Base-by-base conservation (phyloP, 306 rosid species). In the Prunus campanulata region DNA sequence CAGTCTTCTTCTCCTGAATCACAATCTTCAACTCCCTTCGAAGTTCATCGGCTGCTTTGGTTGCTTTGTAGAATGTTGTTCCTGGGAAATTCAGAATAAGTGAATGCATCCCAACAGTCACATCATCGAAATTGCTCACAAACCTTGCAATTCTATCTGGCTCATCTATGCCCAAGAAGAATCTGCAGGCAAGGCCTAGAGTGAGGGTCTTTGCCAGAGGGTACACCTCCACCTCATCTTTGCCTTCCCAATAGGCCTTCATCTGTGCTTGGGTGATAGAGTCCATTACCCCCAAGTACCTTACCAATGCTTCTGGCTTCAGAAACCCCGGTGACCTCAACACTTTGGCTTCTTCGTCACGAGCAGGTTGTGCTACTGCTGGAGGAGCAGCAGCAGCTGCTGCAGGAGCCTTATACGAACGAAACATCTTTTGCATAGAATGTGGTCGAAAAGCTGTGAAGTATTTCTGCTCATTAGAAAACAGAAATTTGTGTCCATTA, bases 281-380 rank as follows among this genome's bases (percentile, higher is more conserved):
- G 47, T 86, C 88, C 82, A 90, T 82, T 19, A 46, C 65, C 22
- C 79, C 83, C 88, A 90, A 80, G 84, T 86, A 88, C 48, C 74
- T 86, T 1, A 77, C 62, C 80, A 90, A 50, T 15, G 88, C 91
- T 60, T 90, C 96, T 8, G 93, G 93, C 57, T 83, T 90, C 35
- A 90, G 76, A 48, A 90, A 83, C 66, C 90, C 91, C 13, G 85
- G 87, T 4, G 85, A 80, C 39, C 67, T 70, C 1, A 82, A 29
- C 2, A 72, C 79, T 68, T 82, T 82, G 1, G 81, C 52, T 62
- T 82, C 85, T 55, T 77, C 82, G 0, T 77, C 85, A 0, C 79
- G 74, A 24, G 65, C 67, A 16, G 15, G 66, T 42, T 72, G 78
- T 30, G 69, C 69, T 24, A 8, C 9, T 51, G 44, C 67, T 1